Percentiles rank a stretch among this genome's conserved stretches.
phyloP scores from a whole-genome alignment of 2,329 filamentous ascomycete species.

The Nannizzia gypsea region DNA sequence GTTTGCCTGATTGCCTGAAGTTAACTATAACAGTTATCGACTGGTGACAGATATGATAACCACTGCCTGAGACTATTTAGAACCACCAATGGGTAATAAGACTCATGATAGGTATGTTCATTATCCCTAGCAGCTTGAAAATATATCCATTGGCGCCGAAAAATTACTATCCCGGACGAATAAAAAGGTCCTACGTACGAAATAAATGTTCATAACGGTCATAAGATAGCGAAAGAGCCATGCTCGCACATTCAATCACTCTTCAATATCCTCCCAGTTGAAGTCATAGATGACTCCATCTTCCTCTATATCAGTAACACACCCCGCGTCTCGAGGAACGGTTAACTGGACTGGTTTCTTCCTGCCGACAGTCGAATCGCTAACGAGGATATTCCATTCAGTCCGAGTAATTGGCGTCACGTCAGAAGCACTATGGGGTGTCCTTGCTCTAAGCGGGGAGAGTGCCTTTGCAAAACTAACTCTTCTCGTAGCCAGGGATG shows the following conservation, averaged over 20 bases:
- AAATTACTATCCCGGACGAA: background rate
- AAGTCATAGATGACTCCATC: slow-evolving; percentile 2
- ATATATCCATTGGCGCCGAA: background rate
- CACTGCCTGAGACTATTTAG: too few species aligned
- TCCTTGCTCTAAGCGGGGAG: slow-evolving; percentile 24
- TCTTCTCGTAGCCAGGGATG: background rate
- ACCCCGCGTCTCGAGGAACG: background rate
- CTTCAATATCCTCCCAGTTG: background rate
- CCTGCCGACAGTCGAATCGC: slow-evolving; percentile 12
- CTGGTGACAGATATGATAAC: too few species aligned
- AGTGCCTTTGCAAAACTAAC: background rate
- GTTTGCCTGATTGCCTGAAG: too few species aligned
- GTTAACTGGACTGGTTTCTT: background rate
- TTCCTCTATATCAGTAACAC: background rate
- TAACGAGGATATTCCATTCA: slow-evolving; percentile 32
- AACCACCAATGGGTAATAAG: too few species aligned
- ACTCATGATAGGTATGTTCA: too few species aligned
- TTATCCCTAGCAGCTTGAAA: too few species aligned
- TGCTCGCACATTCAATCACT: background rate
- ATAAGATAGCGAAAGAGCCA: background rate
- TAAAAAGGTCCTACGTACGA: background rate
- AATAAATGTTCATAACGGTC: background rate
- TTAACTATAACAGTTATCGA: too few species aligned
- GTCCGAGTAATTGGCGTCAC: slow-evolving; percentile 33
- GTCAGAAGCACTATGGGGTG: slow-evolving; percentile 32